Conservation (phyloP, 352 stramenopile genomes). For the Elongisporangium senticosum region DNA sequence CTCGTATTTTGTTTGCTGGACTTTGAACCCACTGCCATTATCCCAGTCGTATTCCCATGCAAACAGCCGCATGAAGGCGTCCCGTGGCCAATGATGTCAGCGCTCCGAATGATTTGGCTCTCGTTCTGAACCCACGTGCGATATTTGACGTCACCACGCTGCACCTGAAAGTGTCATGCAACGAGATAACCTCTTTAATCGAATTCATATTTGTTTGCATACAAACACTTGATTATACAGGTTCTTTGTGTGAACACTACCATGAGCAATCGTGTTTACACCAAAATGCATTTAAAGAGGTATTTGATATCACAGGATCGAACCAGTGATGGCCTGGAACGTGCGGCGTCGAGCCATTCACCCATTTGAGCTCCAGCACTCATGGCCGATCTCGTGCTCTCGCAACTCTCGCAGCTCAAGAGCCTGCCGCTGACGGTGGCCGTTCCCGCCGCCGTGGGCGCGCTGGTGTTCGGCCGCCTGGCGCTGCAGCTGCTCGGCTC, state of each 20-base stretch:
- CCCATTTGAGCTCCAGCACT: background rate
- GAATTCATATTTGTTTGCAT: background rate
- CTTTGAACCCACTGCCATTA: background rate
- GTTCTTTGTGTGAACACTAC: background rate
- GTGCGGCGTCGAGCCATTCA: background rate
- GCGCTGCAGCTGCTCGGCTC: slow-evolving; percentile 39
- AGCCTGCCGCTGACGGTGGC: slow-evolving; percentile 36
- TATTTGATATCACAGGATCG: background rate
- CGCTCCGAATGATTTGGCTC: too few species aligned
- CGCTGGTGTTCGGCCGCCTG: slow-evolving; percentile 43
- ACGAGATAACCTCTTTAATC: background rate
- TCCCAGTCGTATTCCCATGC: too few species aligned
- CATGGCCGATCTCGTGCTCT: slow-evolving; percentile 19
- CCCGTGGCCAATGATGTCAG: background rate
- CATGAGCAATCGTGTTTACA: background rate
- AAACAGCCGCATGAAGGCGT: background rate
- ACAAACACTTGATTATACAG: background rate
- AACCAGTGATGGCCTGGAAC: background rate
- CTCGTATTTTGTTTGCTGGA: background rate
- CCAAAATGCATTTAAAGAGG: background rate
- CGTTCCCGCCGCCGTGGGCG: slow-evolving; percentile 35
- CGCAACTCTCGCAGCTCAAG: slow-evolving; percentile 15
- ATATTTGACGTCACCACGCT: background rate
- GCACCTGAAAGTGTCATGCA: background rate
- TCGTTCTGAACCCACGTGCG: background rate